These are phyloP conservation scores for Aspergillus hiratsukae DNA, from an alignment of 2,329 filamentous ascomycete species.

Conservation along the genomic window DNA sequence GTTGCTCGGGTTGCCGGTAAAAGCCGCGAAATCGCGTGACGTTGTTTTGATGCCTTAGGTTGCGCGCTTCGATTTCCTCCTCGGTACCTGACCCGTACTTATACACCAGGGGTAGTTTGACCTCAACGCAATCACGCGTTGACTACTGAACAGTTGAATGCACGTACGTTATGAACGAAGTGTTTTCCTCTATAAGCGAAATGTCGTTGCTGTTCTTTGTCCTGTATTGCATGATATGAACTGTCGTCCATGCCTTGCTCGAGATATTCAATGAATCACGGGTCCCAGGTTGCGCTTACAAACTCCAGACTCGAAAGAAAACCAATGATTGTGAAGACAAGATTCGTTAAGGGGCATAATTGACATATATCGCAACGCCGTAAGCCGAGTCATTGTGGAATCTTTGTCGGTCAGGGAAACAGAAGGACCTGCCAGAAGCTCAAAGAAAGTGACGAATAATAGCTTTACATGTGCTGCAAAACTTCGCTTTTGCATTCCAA, in stretches of 20 bases:
- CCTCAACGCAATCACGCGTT: no score
- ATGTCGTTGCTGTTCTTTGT: no score
- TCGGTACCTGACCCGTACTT: background rate
- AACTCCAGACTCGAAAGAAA: background rate
- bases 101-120: background rate
- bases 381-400: conserved; percentile 2
- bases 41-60: conserved; percentile 19
- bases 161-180: background rate
- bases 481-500: conserved; percentile 15
- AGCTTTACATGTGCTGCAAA: conserved; percentile 4
- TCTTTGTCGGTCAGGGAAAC: background rate
- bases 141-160: no score
- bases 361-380: conserved; percentile 9
- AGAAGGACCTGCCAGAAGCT: conserved; percentile 1
- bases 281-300: background rate
- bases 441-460: background rate
- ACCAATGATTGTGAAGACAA: background rate
- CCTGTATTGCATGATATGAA: no score
- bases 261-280: background rate
- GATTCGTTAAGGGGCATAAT: conserved; percentile 4
- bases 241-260: background rate
- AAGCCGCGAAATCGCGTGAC: conserved; percentile 34
- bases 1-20: conserved; percentile 27
- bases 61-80: background rate
- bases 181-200: no score